phyloP scores from a whole-genome alignment of 768 basidiomycete species.

The Cytidiella melzeri region DNA sequence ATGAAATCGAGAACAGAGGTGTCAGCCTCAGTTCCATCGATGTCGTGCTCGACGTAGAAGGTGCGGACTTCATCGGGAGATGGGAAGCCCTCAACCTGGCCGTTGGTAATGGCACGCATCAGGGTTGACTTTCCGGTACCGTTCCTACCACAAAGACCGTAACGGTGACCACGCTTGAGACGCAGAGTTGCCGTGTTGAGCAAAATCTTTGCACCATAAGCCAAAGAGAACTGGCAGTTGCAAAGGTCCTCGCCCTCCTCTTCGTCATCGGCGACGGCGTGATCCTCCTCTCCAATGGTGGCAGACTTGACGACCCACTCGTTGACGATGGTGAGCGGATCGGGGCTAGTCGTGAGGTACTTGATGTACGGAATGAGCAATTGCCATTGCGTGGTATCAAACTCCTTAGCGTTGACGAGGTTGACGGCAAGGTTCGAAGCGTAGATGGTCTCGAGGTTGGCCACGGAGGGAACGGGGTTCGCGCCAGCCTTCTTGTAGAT shows the following conservation, averaged over 20 bases:
- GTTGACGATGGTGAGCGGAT: constrained; percentile 58
- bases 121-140: constrained; percentile 97
- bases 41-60: constrained; percentile 99
- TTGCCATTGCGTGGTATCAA: constrained; percentile 86
- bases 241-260: constrained; percentile 98
- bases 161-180: constrained; percentile 97
- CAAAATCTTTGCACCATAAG: constrained; percentile 97
- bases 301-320: constrained; percentile 93
- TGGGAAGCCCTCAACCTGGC: constrained; percentile 98
- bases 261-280: constrained; percentile 73
- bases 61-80: constrained; percentile 96
- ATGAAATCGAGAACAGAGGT: constrained; percentile 91
- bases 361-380: constrained; percentile 69
- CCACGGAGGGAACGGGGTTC: constrained; percentile 47
- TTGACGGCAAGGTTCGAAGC: constrained; percentile 75
- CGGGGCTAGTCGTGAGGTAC: constrained; percentile 58
- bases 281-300: constrained; percentile 64
- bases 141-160: constrained; percentile 97
- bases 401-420: constrained; percentile 88
- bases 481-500: constrained; percentile 84
- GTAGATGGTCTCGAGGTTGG: constrained; percentile 60
- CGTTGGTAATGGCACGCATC: constrained; percentile 91
- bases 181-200: constrained; percentile 95
- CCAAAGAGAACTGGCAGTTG: constrained; percentile 98
- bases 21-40: constrained; percentile 91